These are phyloP conservation scores for Neltuma alba DNA, from an alignment of 306 rosid species.

Conservation along the genomic window DNA sequence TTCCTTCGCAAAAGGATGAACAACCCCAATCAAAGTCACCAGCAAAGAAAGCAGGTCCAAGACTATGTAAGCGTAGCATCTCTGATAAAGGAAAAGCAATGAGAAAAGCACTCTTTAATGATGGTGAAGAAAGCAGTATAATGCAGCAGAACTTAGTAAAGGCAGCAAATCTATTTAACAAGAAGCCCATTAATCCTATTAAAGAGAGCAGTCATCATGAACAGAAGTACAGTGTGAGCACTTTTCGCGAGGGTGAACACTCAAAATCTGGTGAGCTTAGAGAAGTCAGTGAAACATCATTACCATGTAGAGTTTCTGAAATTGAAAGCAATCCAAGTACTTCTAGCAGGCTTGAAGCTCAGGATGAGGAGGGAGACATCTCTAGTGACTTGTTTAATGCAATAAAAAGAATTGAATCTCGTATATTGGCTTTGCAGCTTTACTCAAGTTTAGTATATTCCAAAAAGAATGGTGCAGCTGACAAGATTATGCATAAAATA, in stretches of 20 bases:
- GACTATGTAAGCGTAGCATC: slow-evolving; percentile 31
- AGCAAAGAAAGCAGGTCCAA: slow-evolving; percentile 13
- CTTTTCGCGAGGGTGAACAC: slow-evolving; percentile 22
- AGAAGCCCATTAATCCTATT: slow-evolving; percentile 3
- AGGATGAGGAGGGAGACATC: slow-evolving; percentile 40
- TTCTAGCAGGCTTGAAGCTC: slow-evolving; percentile 34
- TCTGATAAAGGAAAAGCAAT: slow-evolving; percentile 30
- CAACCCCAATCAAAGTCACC: slow-evolving; percentile 20
- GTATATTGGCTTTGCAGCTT: slow-evolving; percentile 59
- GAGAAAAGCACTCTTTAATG: background rate
- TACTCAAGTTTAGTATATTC: slow-evolving; percentile 33
- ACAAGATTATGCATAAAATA: slow-evolving; percentile 13
- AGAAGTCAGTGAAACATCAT: slow-evolving; percentile 24
- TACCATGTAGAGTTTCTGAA: slow-evolving; percentile 18
- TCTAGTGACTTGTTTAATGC: slow-evolving; percentile 50
- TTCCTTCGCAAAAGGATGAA: slow-evolving; percentile 29
- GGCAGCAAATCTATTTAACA: slow-evolving; percentile 13
- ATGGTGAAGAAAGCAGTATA: slow-evolving; percentile 34
- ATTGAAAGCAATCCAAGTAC: slow-evolving; percentile 28
- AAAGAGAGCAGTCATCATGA: slow-evolving; percentile 29
- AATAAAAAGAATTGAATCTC: slow-evolving; percentile 63
- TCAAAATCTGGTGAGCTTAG: slow-evolving; percentile 26
- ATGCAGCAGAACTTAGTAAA: slow-evolving; percentile 26
- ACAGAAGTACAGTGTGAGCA: slow-evolving; percentile 12
- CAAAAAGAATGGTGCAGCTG: slow-evolving; percentile 24